phyloP scores from a whole-genome alignment of 305 asterid species.

The Rubia occidens region DNA sequence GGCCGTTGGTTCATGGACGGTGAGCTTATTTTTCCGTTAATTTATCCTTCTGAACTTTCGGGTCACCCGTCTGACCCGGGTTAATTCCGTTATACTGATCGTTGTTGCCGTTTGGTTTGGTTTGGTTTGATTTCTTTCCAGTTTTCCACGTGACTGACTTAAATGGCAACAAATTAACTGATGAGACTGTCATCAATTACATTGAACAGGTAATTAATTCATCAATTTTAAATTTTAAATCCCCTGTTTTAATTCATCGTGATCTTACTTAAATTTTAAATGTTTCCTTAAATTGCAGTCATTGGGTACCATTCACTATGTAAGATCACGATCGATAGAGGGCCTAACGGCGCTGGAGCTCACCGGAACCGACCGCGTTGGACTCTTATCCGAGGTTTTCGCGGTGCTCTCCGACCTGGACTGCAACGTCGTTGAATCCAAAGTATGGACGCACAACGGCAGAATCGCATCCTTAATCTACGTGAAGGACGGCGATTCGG shows the following conservation, averaged over 20 bases:
- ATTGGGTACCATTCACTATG: slow-evolving; percentile 58
- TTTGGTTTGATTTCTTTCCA: slow-evolving; percentile 28
- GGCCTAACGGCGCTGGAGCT: slow-evolving; percentile 73
- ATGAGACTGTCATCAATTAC: slow-evolving; percentile 65
- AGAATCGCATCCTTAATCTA: slow-evolving; percentile 66
- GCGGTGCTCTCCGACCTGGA: slow-evolving; percentile 62
- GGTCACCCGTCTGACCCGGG: neutral
- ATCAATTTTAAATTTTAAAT: neutral
- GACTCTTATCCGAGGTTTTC: slow-evolving; percentile 75
- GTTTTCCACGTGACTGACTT: slow-evolving; percentile 93
- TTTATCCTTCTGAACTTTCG: neutral
- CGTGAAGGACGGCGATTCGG: slow-evolving; percentile 56
- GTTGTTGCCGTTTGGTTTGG: slow-evolving; percentile 21
- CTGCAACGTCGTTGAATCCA: slow-evolving; percentile 73
- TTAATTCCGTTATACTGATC: slow-evolving; percentile 14
- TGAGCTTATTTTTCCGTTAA: slow-evolving; percentile 16
- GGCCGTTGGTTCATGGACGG: slow-evolving; percentile 99
- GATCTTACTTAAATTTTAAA: too few relatives aligned
- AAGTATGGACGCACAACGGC: slow-evolving; percentile 93
- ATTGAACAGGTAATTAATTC: slow-evolving; percentile 65
- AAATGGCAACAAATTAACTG: slow-evolving; percentile 82
- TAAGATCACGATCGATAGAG: slow-evolving; percentile 44
- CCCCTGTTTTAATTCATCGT: too few relatives aligned
- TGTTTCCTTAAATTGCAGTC: slow-evolving; percentile 51
- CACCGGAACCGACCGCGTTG: slow-evolving; percentile 82